These are phyloP conservation scores for Epichloe amarillans DNA, from an alignment of 2,329 filamentous ascomycete genomes.

Conservation along the genomic window DNA sequence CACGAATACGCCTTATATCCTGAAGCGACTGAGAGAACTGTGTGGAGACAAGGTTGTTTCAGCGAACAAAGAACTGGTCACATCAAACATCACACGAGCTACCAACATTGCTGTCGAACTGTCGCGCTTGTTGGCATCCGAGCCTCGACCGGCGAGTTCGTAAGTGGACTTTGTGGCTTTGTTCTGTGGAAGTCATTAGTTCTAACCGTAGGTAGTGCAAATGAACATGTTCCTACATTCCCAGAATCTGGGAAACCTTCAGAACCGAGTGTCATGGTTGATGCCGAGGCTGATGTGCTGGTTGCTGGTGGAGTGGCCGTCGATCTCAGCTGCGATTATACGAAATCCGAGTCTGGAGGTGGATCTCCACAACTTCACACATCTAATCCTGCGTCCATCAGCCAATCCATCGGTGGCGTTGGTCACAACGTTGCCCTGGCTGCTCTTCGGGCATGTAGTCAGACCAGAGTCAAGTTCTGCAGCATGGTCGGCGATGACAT, in stretches of 20 bases:
- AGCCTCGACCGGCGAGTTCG: conserved; percentile 18
- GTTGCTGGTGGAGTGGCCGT: conserved; percentile 85
- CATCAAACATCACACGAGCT: conserved; percentile 39
- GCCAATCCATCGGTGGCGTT: conserved; percentile 77
- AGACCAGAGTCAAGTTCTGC: conserved; percentile 54
- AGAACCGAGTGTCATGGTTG: conserved; percentile 5
- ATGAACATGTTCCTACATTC: conserved; percentile 8
- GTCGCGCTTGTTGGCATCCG: conserved; percentile 27
- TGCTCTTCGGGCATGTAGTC: conserved; percentile 52
- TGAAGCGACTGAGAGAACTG: conserved; percentile 66
- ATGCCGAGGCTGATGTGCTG: conserved; percentile 48
- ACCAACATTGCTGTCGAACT: conserved; percentile 41
- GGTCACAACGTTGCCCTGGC: conserved; percentile 85
- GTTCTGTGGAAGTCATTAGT: conserved; percentile 7
- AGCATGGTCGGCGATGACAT: conserved; percentile 71
- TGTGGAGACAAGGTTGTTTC: conserved; percentile 56
- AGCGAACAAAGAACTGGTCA: conserved; percentile 56
- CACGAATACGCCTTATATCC: conserved; percentile 73
- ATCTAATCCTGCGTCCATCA: conserved; percentile 74
- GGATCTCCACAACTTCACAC: conserved; percentile 49
- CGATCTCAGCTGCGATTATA: conserved; percentile 74
- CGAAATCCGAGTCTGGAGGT: conserved; percentile 14
- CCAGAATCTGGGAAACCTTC: neutral
- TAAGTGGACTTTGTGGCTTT: conserved; percentile 20
- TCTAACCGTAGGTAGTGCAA: conserved; percentile 24